Conservation (phyloP, 139 green algal genomes). For the Chlamydomonas eustigma region DNA sequence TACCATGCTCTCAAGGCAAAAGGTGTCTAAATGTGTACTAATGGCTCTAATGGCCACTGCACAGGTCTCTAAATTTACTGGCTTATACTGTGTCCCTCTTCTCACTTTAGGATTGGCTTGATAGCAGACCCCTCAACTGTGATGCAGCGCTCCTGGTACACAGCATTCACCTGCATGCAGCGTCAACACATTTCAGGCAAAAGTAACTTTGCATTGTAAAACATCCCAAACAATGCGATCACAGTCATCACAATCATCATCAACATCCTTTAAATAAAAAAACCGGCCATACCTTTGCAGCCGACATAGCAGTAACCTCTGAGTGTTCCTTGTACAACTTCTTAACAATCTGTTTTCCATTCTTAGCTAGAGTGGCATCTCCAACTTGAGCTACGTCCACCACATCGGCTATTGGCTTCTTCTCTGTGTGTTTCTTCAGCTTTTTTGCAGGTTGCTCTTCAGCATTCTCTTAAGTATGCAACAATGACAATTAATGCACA, state of each 20-base stretch:
- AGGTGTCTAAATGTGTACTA: too few species aligned
- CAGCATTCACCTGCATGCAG: conserved; percentile 32
- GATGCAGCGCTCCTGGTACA: conserved; percentile 44
- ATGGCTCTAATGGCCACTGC: too few species aligned
- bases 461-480: too few species aligned
- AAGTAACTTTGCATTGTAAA: too few species aligned
- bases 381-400: conserved; percentile 39
- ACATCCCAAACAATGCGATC: too few species aligned
- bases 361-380: conserved; percentile 41
- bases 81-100: too few species aligned
- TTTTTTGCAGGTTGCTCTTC: conserved; percentile 10
- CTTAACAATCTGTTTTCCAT: conserved; percentile 53
- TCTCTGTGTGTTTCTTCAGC: conserved; percentile 17
- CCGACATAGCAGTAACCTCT: conserved; percentile 39
- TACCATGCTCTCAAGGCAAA: too few species aligned
- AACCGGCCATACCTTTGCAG: conserved; percentile 20
- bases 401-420: not conserved
- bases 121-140: conserved; percentile 45
- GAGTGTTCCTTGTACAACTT: conserved; percentile 56
- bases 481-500: too few species aligned
- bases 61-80: too few species aligned
- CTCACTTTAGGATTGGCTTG: conserved; percentile 39
- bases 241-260: too few species aligned
- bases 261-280: too few species aligned
- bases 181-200: conserved; percentile 1